phyloP scores from a whole-genome alignment of 345 rosid genomes.

The Conringia planisiliqua region DNA sequence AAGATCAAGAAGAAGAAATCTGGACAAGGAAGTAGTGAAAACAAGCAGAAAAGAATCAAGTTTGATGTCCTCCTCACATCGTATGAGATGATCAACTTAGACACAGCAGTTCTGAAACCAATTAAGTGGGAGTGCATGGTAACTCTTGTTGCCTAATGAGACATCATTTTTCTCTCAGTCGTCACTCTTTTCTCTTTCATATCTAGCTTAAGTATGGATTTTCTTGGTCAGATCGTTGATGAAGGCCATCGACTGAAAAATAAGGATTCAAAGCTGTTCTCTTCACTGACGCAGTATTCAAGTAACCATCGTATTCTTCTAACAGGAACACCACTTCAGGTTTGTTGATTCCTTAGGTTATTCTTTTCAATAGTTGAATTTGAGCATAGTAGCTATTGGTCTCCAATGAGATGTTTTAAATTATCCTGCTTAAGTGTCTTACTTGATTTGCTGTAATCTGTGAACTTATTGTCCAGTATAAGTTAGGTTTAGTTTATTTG shows the following conservation, averaged over 20 bases:
- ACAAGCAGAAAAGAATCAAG: slow-evolving; percentile 92
- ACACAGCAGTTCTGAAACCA: slow-evolving; percentile 73
- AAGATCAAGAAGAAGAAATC: slow-evolving; percentile 90
- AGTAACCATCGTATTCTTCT: slow-evolving; percentile 90
- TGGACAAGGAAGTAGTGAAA: slow-evolving; percentile 70
- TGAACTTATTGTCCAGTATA: not conserved
- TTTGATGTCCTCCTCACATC: slow-evolving; percentile 98
- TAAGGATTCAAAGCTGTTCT: slow-evolving; percentile 93
- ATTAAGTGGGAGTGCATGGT: slow-evolving; percentile 99
- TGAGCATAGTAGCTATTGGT: not conserved
- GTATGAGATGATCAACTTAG: slow-evolving; percentile 96
- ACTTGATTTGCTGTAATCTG: not conserved
- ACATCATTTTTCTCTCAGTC: not conserved
- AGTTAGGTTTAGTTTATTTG: not conserved
- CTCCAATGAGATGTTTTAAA: not conserved
- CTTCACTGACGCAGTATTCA: slow-evolving; percentile 82
- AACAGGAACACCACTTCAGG: slow-evolving; percentile 99
- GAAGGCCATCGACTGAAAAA: slow-evolving; percentile 99
- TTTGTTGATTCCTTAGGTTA: slow-evolving; percentile 30
- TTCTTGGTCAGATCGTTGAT: slow-evolving; percentile 82
- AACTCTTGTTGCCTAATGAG: slow-evolving; percentile 30
- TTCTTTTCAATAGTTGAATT: slow-evolving; percentile 2
- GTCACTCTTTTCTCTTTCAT: not conserved
- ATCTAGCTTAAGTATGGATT: slow-evolving; percentile 23
- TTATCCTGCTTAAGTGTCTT: not conserved